phyloP scores from a whole-genome alignment of 2,329 filamentous ascomycete genomes.

The Penicillium sp. region DNA sequence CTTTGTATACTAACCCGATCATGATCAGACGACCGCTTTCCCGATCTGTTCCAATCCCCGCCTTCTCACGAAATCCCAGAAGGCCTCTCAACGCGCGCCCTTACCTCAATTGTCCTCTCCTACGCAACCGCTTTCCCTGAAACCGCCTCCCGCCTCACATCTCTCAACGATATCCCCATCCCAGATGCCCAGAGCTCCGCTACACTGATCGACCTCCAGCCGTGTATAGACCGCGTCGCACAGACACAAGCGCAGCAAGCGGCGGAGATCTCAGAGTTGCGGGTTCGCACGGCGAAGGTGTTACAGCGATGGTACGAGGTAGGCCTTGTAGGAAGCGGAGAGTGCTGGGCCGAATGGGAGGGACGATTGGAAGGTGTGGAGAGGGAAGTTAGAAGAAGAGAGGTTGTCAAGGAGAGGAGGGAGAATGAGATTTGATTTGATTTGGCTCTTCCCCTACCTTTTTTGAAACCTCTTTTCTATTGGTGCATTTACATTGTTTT shows the following conservation, averaged over 20 bases:
- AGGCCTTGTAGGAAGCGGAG: conserved; percentile 66
- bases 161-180: conserved; percentile 48
- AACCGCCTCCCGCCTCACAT: conserved; percentile 49
- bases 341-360: conserved; percentile 71
- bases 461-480: not conserved
- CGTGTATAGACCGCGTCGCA: conserved; percentile 40
- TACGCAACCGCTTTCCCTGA: conserved; percentile 49
- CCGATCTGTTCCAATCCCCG: conserved; percentile 42
- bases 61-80: conserved; percentile 34
- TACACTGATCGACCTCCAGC: conserved; percentile 43
- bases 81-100: conserved; percentile 36
- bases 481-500: not conserved
- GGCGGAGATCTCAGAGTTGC: conserved; percentile 40
- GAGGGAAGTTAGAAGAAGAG: conserved; percentile 62
- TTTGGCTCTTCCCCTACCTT: not conserved
- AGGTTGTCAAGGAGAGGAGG: conserved; percentile 57
- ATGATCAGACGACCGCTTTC: conserved; percentile 39
- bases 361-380: conserved; percentile 65
- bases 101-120: conserved; percentile 45
- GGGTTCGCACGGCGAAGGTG: conserved; percentile 46
- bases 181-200: conserved; percentile 44
- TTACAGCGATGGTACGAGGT: conserved; percentile 73
- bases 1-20: not conserved
- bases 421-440: conserved; percentile 42
- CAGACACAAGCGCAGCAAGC: conserved; percentile 41